Evolutionary conservation across 1,284 basidiomycete genomes (phyloP), one percentile per base, ranked within the genome.

Genomic region (Puccinia coronata): DNA sequence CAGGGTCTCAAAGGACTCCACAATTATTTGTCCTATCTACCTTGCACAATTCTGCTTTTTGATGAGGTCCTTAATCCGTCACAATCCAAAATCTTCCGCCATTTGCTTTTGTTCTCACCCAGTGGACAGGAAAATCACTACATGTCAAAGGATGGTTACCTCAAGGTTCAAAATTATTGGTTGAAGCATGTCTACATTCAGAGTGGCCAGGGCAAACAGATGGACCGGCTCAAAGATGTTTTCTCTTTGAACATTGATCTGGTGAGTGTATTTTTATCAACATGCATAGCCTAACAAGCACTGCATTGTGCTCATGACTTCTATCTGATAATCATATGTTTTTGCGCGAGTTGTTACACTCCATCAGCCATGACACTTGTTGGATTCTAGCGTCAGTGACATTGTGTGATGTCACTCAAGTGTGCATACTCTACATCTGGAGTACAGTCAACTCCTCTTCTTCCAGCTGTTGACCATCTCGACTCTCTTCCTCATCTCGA

Each of bases 81-180:
- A 11, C 20, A 61, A 6, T 23, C n/a, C 3, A 43, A 49, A 63
- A 5, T 49, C 12, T 63, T 75, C 16, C 12, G 73, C 12, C 73
- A 75, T 36, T 75, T 57, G 1, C 39, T 75, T 11, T 36, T 75
- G 34, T 41, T 75, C 43, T 75, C 43, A 2, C 73, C 73, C 18
- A 75, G 59, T 34, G 63, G 75, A 11, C n/a, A 31, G 8, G 49
- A 65, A 2, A 41, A 49, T 55, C 75, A 69, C 18, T 75, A 57
- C 43, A 11, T 59, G 0, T 31, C 53, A 59, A 74, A 74, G 53
- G 72, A 74, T 47, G 57, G 41, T 23, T 75, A 63, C 20, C 41
- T 75, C 9, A 41, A 75, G 20, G n/a, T 63, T 2, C 55, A 75
- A 28, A 75, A 61, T 6, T 75, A 63, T 31, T 75, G 73, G 73